Evolutionary conservation across 1,284 basidiomycete genomes (phyloP).

Genomic region (Malassezia restricta): DNA sequence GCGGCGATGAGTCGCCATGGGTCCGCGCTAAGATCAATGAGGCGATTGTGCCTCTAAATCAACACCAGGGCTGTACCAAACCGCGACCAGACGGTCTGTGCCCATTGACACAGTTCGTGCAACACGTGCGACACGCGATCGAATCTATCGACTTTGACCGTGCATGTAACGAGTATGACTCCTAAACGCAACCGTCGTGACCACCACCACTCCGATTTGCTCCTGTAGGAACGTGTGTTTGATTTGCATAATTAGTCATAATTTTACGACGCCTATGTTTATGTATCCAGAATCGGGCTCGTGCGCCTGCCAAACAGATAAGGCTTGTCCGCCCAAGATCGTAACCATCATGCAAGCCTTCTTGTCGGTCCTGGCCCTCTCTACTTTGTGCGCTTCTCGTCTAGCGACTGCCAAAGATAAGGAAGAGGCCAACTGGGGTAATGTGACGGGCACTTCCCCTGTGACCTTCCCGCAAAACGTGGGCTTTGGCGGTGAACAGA

Average conservation of each 20-base stretch:
- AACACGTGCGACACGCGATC: conserved; percentile 25
- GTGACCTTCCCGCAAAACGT: conserved; percentile 32
- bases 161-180: conserved; percentile 1
- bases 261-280: too few relatives aligned
- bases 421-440: not conserved
- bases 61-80: conserved; percentile 55
- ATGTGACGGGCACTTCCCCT: conserved; percentile 10
- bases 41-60: conserved; percentile 53
- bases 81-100: conserved; percentile 65
- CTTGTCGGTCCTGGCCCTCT: too few relatives aligned
- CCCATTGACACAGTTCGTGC: conserved; percentile 61
- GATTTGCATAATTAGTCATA: too few relatives aligned
- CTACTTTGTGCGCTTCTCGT: too few relatives aligned
- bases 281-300: too few relatives aligned
- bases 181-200: too few relatives aligned
- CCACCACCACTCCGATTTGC: too few relatives aligned
- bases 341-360: too few relatives aligned
- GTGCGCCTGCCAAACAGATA: too few relatives aligned
- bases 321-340: too few relatives aligned
- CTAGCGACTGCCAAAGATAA: too few relatives aligned
- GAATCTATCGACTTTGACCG: conserved; percentile 32
- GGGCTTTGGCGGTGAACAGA: conserved; percentile 23
- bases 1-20: conserved; percentile 49
- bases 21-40: conserved; percentile 71
- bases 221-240: too few relatives aligned